Evolutionary conservation across 2,329 filamentous ascomycete species (phyloP).

Genomic region (Drechslerella dactyloides): DNA sequence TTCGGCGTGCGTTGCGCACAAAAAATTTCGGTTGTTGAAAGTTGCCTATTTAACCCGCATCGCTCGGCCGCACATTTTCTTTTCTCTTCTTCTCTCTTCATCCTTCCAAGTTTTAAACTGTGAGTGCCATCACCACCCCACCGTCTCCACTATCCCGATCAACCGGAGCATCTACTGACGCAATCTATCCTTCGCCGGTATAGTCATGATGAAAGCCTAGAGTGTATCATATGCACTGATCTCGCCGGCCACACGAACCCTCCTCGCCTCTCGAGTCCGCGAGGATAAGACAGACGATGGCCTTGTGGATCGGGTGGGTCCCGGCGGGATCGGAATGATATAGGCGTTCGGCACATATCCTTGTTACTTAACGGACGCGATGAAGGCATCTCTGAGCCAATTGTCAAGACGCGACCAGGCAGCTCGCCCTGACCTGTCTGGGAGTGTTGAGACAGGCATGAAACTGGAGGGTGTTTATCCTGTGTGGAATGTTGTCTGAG

Average conservation of each 20-base stretch:
- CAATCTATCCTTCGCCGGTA: constrained; percentile 54
- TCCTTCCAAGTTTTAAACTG: constrained; percentile 99
- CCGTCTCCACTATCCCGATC: constrained; percentile 5
- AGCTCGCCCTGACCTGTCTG: background rate
- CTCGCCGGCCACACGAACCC: constrained; percentile 74
- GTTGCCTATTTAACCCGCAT: constrained; percentile 43
- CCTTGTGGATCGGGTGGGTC: constrained; percentile 62
- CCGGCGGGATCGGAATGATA: constrained; percentile 80
- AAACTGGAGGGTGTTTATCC: constrained; percentile 49
- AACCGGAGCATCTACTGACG: constrained; percentile 58
- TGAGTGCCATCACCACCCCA: constrained; percentile 64
- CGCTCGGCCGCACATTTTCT: constrained; percentile 15
- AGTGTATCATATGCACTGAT: constrained; percentile 87
- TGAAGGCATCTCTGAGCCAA: constrained; percentile 90
- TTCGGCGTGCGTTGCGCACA: constrained; percentile 40
- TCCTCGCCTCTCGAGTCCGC: constrained; percentile 71
- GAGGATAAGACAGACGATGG: constrained; percentile 71
- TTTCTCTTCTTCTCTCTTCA: constrained; percentile 64
- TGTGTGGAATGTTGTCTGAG: constrained; percentile 7
- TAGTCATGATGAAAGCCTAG: constrained; percentile 99
- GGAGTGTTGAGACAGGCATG: constrained; percentile 42
- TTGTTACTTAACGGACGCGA: constrained; percentile 99
- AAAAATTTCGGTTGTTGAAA: constrained; percentile 41
- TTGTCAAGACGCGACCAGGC: constrained; percentile 22
- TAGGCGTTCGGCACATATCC: constrained; percentile 94